These are phyloP conservation scores for Cyclotella baltica DNA, from an alignment of 108 stramenopile species.

Conservation along the genomic window DNA sequence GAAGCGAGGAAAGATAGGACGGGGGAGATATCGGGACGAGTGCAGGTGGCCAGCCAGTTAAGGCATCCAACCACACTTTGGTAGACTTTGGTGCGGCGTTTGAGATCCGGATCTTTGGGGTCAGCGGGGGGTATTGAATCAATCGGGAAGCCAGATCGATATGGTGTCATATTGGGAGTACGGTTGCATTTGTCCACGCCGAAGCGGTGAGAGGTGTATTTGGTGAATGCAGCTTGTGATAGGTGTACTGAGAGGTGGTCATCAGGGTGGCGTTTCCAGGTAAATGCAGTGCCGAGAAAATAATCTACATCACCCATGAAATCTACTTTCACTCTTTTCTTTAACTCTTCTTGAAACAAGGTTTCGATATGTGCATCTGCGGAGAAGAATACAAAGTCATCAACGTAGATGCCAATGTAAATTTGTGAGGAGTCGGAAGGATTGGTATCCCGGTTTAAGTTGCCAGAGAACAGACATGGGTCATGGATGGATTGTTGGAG, in stretches of 20 bases:
- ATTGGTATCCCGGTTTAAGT: not conserved
- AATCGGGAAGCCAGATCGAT: constrained; percentile 30
- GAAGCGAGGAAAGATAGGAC: too few relatives aligned
- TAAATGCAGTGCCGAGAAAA: constrained; percentile 28
- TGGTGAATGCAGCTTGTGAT: constrained; percentile 26
- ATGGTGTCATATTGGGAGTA: too few relatives aligned
- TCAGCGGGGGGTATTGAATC: constrained; percentile 26
- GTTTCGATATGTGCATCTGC: not conserved
- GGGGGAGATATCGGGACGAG: too few relatives aligned
- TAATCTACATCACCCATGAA: too few relatives aligned
- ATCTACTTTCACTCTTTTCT: too few relatives aligned
- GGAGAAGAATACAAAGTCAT: constrained; percentile 22
- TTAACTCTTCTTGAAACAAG: too few relatives aligned
- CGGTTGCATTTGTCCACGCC: not conserved
- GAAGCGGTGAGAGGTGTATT: constrained; percentile 19
- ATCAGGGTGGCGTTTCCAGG: constrained; percentile 9
- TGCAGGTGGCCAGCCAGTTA: too few relatives aligned
- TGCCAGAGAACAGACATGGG: constrained; percentile 12
- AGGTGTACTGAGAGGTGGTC: constrained; percentile 19
- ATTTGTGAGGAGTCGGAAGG: not conserved
- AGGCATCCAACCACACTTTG: too few relatives aligned
- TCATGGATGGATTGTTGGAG: constrained; percentile 17
- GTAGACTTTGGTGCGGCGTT: too few relatives aligned
- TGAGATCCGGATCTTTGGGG: too few relatives aligned
- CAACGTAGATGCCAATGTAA: constrained; percentile 20